Base-by-base conservation (phyloP, 306 rosid genomes). In the Parietaria judaica region DNA sequence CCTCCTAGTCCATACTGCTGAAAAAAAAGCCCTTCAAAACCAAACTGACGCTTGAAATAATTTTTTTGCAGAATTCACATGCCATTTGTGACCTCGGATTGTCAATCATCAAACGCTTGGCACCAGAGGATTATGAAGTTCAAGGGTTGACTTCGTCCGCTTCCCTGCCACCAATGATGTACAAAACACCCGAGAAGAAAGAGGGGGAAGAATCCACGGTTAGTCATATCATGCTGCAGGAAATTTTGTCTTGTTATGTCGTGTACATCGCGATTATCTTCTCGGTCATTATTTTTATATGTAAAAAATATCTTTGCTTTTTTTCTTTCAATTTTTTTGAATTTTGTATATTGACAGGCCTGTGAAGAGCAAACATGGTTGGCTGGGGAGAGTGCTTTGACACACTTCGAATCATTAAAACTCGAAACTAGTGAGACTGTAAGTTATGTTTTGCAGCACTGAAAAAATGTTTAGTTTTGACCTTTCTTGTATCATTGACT, bases 31-130 rank as follows among this genome's bases (percentile, higher is more conserved):
- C n/a, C n/a, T 31, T 58, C 35, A 35, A 44, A 61, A 44, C 60
- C 46, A 36, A 64, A 50, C 83, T 81, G 60, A 74, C 64, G n/a
- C 65, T 14, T 72, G 23, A 66, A 58, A 64, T 68, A 71, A 69
- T 62, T 44, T 63, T 23, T 23, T 78, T 58, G 61, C 95, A 94
- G 99, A 88, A 76, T 67, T 88, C 95, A 52, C 80, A 79, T 79
- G 97, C 94, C 67, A 83, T 94, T 66, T 84, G 90, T 79, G 97
- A 94, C 79, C 88, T 94, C 62, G 99, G 95, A 51, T 69, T 88
- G 68, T 81, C 94, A 69, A 83, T 89, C 56, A 79, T 82, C 54
- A 86, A 88, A 73, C 80, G 79, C 63, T 48, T 94, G 56, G 79
- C 74, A 66, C 74, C 61, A 66, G 84, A 76, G 82, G 95, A 81